phyloP scores from a whole-genome alignment of 805 yeast genomes.

The Suhomyces sp. region DNA sequence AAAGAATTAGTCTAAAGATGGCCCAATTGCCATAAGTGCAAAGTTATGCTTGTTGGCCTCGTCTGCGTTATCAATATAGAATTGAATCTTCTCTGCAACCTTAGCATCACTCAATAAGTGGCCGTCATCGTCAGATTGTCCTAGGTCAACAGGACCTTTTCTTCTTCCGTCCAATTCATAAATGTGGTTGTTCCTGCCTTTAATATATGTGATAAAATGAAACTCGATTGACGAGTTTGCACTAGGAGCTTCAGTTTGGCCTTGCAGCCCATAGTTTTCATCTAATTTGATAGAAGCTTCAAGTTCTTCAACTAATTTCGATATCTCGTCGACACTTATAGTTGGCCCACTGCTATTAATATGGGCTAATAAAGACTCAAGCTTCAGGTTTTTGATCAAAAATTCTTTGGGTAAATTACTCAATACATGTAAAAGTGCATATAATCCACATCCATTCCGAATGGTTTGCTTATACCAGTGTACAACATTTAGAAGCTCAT shows the following conservation, averaged over 20 bases:
- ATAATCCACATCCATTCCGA: slow-evolving; percentile 88
- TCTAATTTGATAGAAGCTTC: slow-evolving; percentile 42
- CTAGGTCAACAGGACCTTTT: slow-evolving; percentile 68
- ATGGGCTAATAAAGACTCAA: slow-evolving; percentile 19
- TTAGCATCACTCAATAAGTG: slow-evolving; percentile 54
- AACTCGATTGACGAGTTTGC: slow-evolving; percentile 51
- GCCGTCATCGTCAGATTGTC: slow-evolving; percentile 31
- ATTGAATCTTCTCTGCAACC: slow-evolving; percentile 55
- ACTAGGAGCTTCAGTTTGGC: slow-evolving; percentile 66
- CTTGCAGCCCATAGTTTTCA: slow-evolving; percentile 45
- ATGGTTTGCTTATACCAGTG: slow-evolving; percentile 86
- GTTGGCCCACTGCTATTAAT: slow-evolving; percentile 13
- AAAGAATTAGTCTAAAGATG: slow-evolving; percentile 37
- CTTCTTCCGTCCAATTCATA: slow-evolving; percentile 91
- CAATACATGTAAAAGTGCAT: slow-evolving; percentile 70
- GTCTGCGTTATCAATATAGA: slow-evolving; percentile 63
- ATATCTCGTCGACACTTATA: slow-evolving; percentile 31
- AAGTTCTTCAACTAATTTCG: slow-evolving; percentile 44
- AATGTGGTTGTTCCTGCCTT: slow-evolving; percentile 52
- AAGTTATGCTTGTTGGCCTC: slow-evolving; percentile 60
- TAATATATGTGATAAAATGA: slow-evolving; percentile 77
- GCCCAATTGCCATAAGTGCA: slow-evolving; percentile 75
- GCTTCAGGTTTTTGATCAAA: slow-evolving; percentile 36
- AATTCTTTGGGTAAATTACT: slow-evolving; percentile 46
- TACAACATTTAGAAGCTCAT: slow-evolving; percentile 33